Evolutionary conservation across 176 grass and related monocot species (phyloP), one percentile per base, ranked within the genome.

Genomic region (Carex parvula): DNA sequence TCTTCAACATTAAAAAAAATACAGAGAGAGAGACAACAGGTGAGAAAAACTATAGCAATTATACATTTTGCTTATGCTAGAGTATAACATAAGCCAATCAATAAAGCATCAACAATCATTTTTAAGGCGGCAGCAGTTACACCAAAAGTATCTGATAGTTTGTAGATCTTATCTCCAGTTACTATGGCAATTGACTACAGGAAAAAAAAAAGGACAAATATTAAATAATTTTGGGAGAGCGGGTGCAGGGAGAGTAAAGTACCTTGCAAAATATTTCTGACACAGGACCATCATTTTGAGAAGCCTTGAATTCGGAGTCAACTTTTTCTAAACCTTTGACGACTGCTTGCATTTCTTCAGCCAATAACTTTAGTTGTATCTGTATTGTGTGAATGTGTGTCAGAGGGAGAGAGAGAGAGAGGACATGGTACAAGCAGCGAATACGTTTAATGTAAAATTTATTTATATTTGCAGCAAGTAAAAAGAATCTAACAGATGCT

Each of bases 261-360:
- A 97, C 94, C 86, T 94, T 88, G 78, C 88, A 83, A 88, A 99
- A 99, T 85, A 90, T 85, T 92, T 95, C 86, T 81, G 96, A 99
- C 61, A 99, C 91, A 44, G 87, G 93, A 35, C 96, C 96, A 89
- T 99, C 96, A 86, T 87, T 95, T 92, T 99, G 87, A 87, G 96
- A 99, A 87, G 96, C 93, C 76, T 92, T 89, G 74, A 90, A 89
- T 64, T 99, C 96, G 14, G 87, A 33, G 79, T 88, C 88, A 80
- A 99, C 96, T 62, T 95, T 99, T 87, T 99, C 91, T 60, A 99
- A 80, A 7, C 96, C 93, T 91, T 95, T 99, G 68, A 89, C 89
- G 18, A 99, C 74, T 54, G 96, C 93, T 93, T 99, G 96, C 96
- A 99, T 99, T 95, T 99, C 96, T 90, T 99, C 96, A 33, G 96